Conservation (phyloP, 257 asterid genomes). For the Solanum microdontum region DNA sequence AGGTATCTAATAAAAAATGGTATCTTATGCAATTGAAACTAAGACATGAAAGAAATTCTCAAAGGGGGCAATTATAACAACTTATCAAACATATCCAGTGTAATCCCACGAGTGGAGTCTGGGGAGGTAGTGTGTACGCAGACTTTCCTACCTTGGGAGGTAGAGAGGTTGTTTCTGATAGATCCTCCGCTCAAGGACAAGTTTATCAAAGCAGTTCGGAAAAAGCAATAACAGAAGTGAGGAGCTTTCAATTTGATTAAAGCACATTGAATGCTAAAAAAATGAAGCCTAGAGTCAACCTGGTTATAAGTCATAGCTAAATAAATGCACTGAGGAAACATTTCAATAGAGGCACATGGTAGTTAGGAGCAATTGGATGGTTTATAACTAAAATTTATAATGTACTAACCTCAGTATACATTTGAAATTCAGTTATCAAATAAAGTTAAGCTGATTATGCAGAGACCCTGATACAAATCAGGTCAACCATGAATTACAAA, state of each 20-base stretch:
- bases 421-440: background rate
- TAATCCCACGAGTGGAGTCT: background rate
- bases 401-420: background rate
- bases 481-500: background rate
- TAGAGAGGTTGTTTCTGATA: background rate
- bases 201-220: background rate
- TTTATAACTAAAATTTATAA: background rate
- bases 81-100: background rate
- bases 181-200: background rate
- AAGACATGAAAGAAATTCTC: background rate
- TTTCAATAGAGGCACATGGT: slow-evolving; percentile 19
- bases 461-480: background rate
- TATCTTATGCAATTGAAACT: background rate
- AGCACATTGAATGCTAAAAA: slow-evolving; percentile 1
- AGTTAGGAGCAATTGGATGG: slow-evolving; percentile 7
- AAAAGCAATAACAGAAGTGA: background rate
- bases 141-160: background rate
- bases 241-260: background rate
- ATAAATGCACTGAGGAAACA: slow-evolving; percentile 9
- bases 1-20: background rate
- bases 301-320: background rate
- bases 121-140: background rate
- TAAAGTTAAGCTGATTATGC: background rate
- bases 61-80: background rate
- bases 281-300: background rate